These are phyloP conservation scores for Jimgerdemannia flammicorona DNA, from an alignment of 192 early-diverging fungal genomes.

Conservation along the genomic window DNA sequence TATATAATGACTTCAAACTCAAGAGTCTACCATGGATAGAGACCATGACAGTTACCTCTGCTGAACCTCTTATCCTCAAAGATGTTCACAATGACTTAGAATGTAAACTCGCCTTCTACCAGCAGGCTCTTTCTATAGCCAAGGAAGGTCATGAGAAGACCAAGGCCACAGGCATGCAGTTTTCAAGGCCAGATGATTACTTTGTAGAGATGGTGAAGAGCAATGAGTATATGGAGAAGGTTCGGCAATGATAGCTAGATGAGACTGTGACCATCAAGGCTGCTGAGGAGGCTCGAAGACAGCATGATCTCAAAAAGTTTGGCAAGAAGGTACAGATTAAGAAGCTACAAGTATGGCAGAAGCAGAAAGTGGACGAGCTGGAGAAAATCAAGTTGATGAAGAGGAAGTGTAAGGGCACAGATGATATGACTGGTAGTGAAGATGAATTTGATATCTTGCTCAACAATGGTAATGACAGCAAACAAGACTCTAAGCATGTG, in stretches of 20 bases:
- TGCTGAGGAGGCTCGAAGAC: conserved; percentile 79
- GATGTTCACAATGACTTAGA: conserved; percentile 86
- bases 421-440: conserved; percentile 41
- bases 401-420: conserved; percentile 64
- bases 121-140: conserved; percentile 83
- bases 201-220: conserved; percentile 99
- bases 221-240: conserved; percentile 88
- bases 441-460: conserved; percentile 74
- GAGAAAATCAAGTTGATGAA: conserved; percentile 90
- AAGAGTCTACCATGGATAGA: conserved; percentile 68
- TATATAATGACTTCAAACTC: conserved; percentile 56
- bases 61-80: conserved; percentile 44
- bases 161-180: conserved; percentile 62
- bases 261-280: conserved; percentile 77
- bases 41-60: conserved; percentile 59
- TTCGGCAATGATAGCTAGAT: conserved; percentile 78
- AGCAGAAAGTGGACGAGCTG: conserved; percentile 80
- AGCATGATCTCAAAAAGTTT: conserved; percentile 92
- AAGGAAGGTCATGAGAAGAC: conserved; percentile 59
- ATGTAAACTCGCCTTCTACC: conserved; percentile 91
- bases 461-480: conserved; percentile 36
- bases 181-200: conserved; percentile 89
- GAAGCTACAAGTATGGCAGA: conserved; percentile 84
- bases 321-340: conserved; percentile 96
- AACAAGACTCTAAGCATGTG: conserved; percentile 14